These are phyloP conservation scores for Strobilomyces confusus DNA, from an alignment of 768 basidiomycete species.

Conservation along the genomic window DNA sequence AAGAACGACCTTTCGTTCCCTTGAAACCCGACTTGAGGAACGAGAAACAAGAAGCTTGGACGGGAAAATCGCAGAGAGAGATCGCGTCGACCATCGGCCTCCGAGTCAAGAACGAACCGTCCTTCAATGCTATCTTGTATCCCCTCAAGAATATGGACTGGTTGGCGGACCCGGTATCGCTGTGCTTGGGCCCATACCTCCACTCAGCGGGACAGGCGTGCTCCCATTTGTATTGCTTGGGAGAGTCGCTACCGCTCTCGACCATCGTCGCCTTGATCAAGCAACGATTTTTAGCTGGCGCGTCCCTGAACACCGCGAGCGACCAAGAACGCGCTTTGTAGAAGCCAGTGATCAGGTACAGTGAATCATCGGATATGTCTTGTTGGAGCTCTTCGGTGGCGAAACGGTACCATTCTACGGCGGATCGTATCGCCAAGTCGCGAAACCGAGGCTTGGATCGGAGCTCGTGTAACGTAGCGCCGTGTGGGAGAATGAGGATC, in stretches of 20 bases:
- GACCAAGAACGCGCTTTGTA: neutral
- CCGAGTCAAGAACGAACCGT: neutral
- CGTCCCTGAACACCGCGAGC: neutral
- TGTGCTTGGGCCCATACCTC: neutral
- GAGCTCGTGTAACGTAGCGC: slow-evolving; percentile 18
- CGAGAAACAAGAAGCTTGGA: neutral
- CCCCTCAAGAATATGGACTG: neutral
- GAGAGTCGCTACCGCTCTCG: neutral
- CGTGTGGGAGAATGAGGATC: slow-evolving; percentile 28
- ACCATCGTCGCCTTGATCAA: neutral
- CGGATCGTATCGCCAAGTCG: slow-evolving; percentile 13
- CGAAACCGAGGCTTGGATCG: slow-evolving; percentile 5
- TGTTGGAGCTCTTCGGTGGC: neutral
- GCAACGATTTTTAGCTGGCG: neutral
- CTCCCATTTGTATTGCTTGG: neutral
- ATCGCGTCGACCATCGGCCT: neutral
- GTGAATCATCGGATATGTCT: neutral
- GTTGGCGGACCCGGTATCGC: neutral
- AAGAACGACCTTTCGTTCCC: too few relatives aligned
- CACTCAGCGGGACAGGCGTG: neutral
- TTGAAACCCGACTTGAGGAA: neutral
- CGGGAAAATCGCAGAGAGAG: neutral
- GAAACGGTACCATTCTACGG: slow-evolving; percentile 22
- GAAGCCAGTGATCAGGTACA: neutral
- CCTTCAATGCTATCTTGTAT: neutral